Conservation (phyloP, 75 land plant genomes). For the Adiantum capillusveneris region DNA sequence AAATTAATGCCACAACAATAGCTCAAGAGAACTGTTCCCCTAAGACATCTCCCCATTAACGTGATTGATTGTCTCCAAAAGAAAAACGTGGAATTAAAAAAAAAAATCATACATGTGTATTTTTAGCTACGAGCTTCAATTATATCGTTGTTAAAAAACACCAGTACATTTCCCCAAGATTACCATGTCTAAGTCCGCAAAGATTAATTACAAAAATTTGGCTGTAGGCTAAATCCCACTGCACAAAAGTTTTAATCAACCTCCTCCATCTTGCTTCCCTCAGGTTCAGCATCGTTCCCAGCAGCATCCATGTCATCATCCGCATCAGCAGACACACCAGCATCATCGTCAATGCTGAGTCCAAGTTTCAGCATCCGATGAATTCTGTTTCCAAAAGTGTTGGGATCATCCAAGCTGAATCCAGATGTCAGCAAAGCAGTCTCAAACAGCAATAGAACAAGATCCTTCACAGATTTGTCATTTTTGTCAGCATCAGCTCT, state of each 20-base stretch:
- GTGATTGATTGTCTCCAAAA: too few species aligned
- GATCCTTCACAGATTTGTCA: slow-evolving; percentile 51
- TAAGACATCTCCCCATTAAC: too few species aligned
- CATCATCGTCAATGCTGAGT: slow-evolving; percentile 63
- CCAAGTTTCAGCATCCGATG: slow-evolving; percentile 80
- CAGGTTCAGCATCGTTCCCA: slow-evolving; percentile 18
- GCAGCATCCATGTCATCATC: slow-evolving; percentile 41
- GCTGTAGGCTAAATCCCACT: too few species aligned
- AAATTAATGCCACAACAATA: too few species aligned
- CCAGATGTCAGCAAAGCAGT: slow-evolving; percentile 69
- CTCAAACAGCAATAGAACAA: slow-evolving; percentile 57
- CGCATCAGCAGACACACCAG: slow-evolving; percentile 20
- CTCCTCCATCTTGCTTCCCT: slow-evolving; percentile 53
- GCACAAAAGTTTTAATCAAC: slow-evolving; percentile 21
- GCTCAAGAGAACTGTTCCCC: too few species aligned
- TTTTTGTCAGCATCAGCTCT: slow-evolving; percentile 50
- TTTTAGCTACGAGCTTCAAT: too few species aligned
- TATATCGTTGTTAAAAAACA: too few species aligned
- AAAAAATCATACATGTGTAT: too few species aligned
- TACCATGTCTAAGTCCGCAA: too few species aligned
- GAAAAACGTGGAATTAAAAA: too few species aligned
- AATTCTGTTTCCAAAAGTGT: slow-evolving; percentile 59
- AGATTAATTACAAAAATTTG: too few species aligned
- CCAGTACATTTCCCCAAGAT: too few species aligned
- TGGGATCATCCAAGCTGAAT: slow-evolving; percentile 68